phyloP scores from a whole-genome alignment of 805 yeast genomes.

The Myxozyma mucilagina region DNA sequence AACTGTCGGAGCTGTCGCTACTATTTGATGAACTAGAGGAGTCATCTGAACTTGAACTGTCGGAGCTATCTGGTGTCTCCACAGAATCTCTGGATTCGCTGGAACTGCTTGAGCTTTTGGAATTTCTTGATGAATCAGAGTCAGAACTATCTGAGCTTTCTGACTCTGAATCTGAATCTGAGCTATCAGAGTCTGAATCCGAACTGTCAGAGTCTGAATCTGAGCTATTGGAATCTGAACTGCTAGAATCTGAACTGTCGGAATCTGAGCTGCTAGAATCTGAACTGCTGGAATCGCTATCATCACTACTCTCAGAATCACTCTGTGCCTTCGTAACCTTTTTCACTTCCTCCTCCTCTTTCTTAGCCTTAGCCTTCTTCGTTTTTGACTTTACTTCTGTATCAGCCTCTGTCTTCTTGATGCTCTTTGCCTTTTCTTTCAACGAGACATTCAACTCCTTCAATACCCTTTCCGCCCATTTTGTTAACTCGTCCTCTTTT shows the following conservation, averaged over 20 bases:
- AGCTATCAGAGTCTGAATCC: slow-evolving; percentile 1
- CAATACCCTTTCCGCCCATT: neutral
- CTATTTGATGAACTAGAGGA: neutral
- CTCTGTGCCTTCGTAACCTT: neutral
- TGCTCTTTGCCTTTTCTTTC: too few species aligned
- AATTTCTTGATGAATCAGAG: too few species aligned
- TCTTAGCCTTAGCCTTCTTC: neutral
- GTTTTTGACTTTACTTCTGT: neutral
- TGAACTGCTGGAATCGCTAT: neutral
- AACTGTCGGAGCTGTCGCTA: neutral
- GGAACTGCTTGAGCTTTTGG: too few species aligned
- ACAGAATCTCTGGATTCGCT: too few species aligned
- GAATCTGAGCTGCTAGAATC: neutral
- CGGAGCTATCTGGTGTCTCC: too few species aligned
- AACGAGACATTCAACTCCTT: neutral
- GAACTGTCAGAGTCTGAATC: neutral
- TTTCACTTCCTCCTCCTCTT: neutral
- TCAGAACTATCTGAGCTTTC: neutral
- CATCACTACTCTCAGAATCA: neutral
- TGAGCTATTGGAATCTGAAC: neutral
- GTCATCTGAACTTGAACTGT: neutral
- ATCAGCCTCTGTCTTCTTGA: too few species aligned
- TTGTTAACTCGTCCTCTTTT: neutral
- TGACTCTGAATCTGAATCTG: slow-evolving; percentile 8
- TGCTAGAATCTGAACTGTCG: neutral